Conservation (phyloP, 768 basidiomycete genomes). For the Suillus plorans region DNA sequence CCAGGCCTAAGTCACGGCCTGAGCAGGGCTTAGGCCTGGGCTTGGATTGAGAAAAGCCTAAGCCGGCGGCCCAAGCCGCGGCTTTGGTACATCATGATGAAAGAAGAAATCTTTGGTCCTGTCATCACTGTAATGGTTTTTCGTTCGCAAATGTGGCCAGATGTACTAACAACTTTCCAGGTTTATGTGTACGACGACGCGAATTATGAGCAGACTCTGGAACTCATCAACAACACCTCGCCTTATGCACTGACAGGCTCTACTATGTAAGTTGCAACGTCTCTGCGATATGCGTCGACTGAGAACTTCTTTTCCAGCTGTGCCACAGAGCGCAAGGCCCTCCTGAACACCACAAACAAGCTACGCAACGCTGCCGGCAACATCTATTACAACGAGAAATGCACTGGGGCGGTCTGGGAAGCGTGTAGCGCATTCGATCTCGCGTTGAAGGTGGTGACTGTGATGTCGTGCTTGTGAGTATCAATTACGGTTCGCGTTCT, state of each 20-base stretch:
- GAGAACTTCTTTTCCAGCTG: slow-evolving; percentile 52
- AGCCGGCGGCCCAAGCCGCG: no score
- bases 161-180: slow-evolving; percentile 37
- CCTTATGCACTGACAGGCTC: slow-evolving; percentile 91
- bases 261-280: slow-evolving; percentile 69
- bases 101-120: slow-evolving; percentile 96
- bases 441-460: no score
- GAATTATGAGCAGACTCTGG: slow-evolving; percentile 85
- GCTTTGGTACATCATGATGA: no score
- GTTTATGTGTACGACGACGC: slow-evolving; percentile 87
- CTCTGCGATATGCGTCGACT: slow-evolving; percentile 14
- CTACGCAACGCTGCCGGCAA: slow-evolving; percentile 94
- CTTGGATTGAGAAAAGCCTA: no score
- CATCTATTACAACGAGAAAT: slow-evolving; percentile 98
- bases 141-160: not conserved
- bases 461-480: no score
- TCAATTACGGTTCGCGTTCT: no score
- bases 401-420: slow-evolving; percentile 92
- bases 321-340: slow-evolving; percentile 74
- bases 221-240: slow-evolving; percentile 84
- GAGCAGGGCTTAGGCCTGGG: no score
- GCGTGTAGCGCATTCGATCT: no score
- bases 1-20: no score
- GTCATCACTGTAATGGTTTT: slow-evolving; percentile 73
- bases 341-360: slow-evolving; percentile 75